phyloP scores from a whole-genome alignment of 2,329 filamentous ascomycete species.

The Rhynchosporium agropyri region DNA sequence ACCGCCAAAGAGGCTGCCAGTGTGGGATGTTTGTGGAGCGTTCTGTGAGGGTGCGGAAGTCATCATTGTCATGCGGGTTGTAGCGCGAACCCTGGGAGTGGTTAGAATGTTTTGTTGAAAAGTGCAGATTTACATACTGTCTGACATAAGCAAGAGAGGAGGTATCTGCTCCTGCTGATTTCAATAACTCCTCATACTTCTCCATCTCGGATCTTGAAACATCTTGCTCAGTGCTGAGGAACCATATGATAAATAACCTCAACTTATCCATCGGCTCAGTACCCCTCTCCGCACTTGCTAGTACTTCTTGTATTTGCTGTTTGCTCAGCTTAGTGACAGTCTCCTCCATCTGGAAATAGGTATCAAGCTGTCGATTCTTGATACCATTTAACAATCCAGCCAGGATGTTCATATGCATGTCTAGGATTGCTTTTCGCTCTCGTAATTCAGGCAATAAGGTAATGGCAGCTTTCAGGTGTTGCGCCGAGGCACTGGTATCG shows the following conservation, averaged over 20 bases:
- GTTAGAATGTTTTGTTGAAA: conserved; percentile 20
- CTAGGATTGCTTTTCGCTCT: conserved; percentile 88
- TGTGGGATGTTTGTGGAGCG: conserved; percentile 58
- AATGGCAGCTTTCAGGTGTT: conserved; percentile 94
- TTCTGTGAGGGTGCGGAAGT: conserved; percentile 72
- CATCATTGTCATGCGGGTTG: conserved; percentile 98
- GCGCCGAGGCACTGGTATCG: conserved; percentile 84
- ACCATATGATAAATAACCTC: conserved; percentile 95
- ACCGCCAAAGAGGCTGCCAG: conserved; percentile 84
- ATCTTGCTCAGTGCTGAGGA: conserved; percentile 89
- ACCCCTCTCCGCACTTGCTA: conserved; percentile 81
- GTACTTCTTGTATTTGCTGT: conserved; percentile 81
- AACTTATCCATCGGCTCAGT: conserved; percentile 86
- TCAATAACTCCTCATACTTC: conserved; percentile 82
- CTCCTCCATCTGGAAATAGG: conserved; percentile 95
- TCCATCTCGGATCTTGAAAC: conserved; percentile 80
- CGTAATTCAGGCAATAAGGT: conserved; percentile 88
- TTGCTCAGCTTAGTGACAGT: conserved; percentile 90
- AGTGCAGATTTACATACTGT: conserved; percentile 58
- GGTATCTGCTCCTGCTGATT: conserved; percentile 73
- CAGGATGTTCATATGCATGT: conserved; percentile 99
- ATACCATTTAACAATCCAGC: conserved; percentile 77
- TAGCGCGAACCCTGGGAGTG: conserved; percentile 73
- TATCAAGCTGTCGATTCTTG: conserved; percentile 92
- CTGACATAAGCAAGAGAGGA: conserved; percentile 82